Base-by-base conservation (phyloP, 192 early-diverging fungal species). In the Phycomyces nitens region DNA sequence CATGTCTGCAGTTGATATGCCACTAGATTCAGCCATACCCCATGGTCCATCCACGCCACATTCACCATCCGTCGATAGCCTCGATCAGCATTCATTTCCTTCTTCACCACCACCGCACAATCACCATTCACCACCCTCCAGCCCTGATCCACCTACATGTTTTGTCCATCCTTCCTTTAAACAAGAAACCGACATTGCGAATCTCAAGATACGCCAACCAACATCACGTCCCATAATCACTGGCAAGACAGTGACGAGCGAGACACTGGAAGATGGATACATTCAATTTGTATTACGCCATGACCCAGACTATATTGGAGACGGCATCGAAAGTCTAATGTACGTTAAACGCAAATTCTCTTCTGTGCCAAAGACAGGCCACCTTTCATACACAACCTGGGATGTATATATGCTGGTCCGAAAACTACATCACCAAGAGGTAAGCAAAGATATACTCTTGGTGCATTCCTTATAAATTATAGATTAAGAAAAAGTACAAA, bases 281-380 rank as follows among this genome's bases (percentile, higher is more conserved):
- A 58, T 75, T 21, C 73, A 75, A 53, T 75, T 75, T 55, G 58
- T 75, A 5, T 41, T 75, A n/a, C 60, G 42, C 16, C 67, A 75
- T 47, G 73, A 75, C 53, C 27, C 68, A 24, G 58, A 63, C 21
- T 70, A 62, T 21, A 63, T 66, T 27, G 53, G 54, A 3, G 67
- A 70, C n/a, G 73, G 63, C 22, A 62, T 65, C 4, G 68, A 75
- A 18, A 67, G 68, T 29, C 27, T 75, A 20, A 59, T 75, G 52
- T 70, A 75, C 55, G 58, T 60, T 1, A 60, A 66, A 7, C 43
- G 68, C 24, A 75, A 75, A 50, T 70, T 75, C 42, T 52, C 68
- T 14, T 64, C 68, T 16, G 68, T 69, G 9, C 73, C 73, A 24
- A 70, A 62, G 41, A 75, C 73, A 4, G 68, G 68, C 7, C 68